Base-by-base conservation (phyloP, 164 flowering plant species). In the Protea cynaroides region DNA sequence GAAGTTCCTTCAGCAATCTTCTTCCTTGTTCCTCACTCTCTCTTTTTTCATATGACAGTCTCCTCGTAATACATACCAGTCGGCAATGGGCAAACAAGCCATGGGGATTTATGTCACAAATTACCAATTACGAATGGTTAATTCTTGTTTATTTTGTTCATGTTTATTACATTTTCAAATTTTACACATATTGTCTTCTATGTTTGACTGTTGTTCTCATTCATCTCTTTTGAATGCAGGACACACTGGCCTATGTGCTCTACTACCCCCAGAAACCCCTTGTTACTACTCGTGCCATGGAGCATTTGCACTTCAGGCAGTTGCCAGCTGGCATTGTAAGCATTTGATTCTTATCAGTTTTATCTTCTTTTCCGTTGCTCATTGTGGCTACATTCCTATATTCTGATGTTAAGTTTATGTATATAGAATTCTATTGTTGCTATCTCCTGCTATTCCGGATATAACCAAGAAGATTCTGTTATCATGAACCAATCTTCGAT, bases 401-500 rank as follows among this genome's bases (percentile, higher is more conserved):
- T n/a, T 55, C 23, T 65, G 50, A 21, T 64, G 29, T 15, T 29
- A 29, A 13, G 46, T 59, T 50, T 58, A 36, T 40, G 79, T 36
- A 47, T 21, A 59, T 51, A 89, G 96, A 95, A 92, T 77, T 92
- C 97, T 6, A 90, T 95, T 70, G 97, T 92, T 70, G 96, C 97
- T 49, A 92, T 95, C 78, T 74, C 97, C 14, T 95, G 97, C 79
- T 92, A 92, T 72, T 95, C 99, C 62, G 99, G 97, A 38, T 92
- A 92, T 70, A 95, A 95, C 65, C 95, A 95, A 79, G 97, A 95
- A 79, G 99, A 92, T 77, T 95, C 97, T 69, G 96, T 95, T 38
- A 95, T 92, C 37, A 95, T 95, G 99, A 95, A 95, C 55, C 97
- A 95, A 58, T 92, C 99, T n/a, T 88, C 99, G n/a, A 83, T 92